Conservation (phyloP, 2,329 filamentous ascomycete species). For the Fusarium acutatum region DNA sequence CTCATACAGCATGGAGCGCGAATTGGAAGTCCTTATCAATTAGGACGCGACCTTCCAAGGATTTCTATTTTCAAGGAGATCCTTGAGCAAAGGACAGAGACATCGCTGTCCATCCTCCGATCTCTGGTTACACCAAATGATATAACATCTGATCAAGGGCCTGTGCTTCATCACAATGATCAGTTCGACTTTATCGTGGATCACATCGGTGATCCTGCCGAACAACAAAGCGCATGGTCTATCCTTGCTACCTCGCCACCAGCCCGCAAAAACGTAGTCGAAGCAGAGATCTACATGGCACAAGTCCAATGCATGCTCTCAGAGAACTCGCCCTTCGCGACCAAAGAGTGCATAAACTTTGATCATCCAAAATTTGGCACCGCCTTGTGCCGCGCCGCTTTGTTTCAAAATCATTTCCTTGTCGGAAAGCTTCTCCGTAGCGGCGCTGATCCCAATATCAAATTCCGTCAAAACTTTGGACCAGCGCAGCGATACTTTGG, state of each 20-base stretch:
- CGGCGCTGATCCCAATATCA: not conserved
- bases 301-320: not conserved
- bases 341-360: not conserved
- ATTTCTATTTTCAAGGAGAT: not conserved
- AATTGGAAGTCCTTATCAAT: not conserved
- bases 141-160: rapidly evolving
- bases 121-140: not conserved
- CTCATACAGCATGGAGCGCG: not conserved
- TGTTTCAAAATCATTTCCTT: not conserved
- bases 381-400: not conserved
- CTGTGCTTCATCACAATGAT: not conserved
- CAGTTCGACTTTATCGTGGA: not conserved
- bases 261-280: not conserved
- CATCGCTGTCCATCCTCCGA: not conserved
- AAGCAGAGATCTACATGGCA: not conserved
- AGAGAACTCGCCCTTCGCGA: not conserved
- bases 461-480: not conserved
- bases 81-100: not conserved
- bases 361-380: not conserved
- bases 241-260: not conserved
- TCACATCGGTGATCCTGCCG: not conserved
- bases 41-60: rapidly evolving
- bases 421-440: not conserved
- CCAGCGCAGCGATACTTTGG: not conserved
- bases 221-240: not conserved